Conservation (phyloP, 805 yeast genomes). For the Yueomyces sinensis region DNA sequence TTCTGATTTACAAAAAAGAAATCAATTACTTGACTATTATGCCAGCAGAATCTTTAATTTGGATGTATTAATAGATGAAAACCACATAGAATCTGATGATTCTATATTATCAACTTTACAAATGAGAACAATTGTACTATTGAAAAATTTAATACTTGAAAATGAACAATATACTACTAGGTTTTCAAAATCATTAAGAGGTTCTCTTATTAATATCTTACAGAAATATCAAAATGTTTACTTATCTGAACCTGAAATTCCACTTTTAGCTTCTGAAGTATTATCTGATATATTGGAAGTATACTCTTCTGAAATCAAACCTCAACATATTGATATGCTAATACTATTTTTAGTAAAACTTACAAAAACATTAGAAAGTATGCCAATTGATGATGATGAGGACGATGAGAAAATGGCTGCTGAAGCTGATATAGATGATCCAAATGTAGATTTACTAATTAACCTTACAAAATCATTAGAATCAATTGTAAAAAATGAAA, state of each 20-base stretch:
- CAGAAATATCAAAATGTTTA: constrained; percentile 4
- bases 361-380: constrained; percentile 5
- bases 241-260: constrained; percentile 7
- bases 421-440: constrained; percentile 6
- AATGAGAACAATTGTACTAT: constrained; percentile 15
- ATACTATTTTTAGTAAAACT: constrained; percentile 5
- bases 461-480: constrained; percentile 13
- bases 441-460: constrained; percentile 11
- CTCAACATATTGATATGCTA: constrained; percentile 6
- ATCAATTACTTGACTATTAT: constrained; percentile 8
- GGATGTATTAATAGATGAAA: constrained; percentile 1
- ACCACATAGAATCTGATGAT: background rate
- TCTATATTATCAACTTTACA: constrained; percentile 9
- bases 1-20: constrained; percentile 2
- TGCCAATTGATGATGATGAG: constrained; percentile 1
- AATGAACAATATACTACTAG: constrained; percentile 9
- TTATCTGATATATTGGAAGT: constrained; percentile 10
- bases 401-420: constrained; percentile 4
- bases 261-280: constrained; percentile 12
- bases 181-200: constrained; percentile 6
- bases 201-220: constrained; percentile 9
- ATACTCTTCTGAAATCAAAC: constrained; percentile 1
- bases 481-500: constrained; percentile 5
- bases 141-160: constrained; percentile 18
- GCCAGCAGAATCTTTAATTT: constrained; percentile 9